These are phyloP conservation scores for Ceratobasidium sp. DNA, from an alignment of 1,284 basidiomycete genomes.

Conservation along the genomic window DNA sequence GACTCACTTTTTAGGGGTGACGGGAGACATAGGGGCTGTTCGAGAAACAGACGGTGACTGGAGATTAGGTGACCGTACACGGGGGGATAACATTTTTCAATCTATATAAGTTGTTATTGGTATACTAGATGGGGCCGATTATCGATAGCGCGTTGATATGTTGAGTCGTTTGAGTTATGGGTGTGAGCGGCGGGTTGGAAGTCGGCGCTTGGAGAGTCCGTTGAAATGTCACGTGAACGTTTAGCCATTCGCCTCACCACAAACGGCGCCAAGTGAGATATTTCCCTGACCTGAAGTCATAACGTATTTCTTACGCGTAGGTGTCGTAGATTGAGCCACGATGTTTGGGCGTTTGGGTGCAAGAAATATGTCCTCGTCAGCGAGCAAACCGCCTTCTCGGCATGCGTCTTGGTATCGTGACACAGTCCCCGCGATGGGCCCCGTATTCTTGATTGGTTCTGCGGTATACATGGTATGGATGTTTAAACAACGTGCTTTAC, in stretches of 20 bases:
- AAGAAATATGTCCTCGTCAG: slow-evolving; percentile 17
- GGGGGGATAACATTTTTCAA: slow-evolving; percentile 29
- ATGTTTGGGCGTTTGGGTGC: too few species aligned
- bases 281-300: too few species aligned
- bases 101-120: too few species aligned
- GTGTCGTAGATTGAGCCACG: too few species aligned
- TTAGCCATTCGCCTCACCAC: neutral
- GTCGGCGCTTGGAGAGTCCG: neutral
- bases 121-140: neutral
- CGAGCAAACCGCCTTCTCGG: slow-evolving; percentile 56
- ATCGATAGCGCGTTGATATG: neutral
- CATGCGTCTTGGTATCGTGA: slow-evolving; percentile 77
- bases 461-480: slow-evolving; percentile 77
- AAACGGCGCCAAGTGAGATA: too few species aligned
- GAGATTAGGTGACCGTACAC: slow-evolving; percentile 40
- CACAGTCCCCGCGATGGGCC: slow-evolving; percentile 79
- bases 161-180: neutral
- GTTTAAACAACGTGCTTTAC: slow-evolving; percentile 19
- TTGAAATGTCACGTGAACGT: slow-evolving; percentile 32
- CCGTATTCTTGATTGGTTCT: slow-evolving; percentile 79
- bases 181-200: neutral
- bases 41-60: slow-evolving; percentile 27
- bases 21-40: slow-evolving; percentile 3
- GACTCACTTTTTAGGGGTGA: slow-evolving; percentile 38
- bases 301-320: too few species aligned